phyloP scores from a whole-genome alignment of 306 rosid species.

The Cicer arietinum region DNA sequence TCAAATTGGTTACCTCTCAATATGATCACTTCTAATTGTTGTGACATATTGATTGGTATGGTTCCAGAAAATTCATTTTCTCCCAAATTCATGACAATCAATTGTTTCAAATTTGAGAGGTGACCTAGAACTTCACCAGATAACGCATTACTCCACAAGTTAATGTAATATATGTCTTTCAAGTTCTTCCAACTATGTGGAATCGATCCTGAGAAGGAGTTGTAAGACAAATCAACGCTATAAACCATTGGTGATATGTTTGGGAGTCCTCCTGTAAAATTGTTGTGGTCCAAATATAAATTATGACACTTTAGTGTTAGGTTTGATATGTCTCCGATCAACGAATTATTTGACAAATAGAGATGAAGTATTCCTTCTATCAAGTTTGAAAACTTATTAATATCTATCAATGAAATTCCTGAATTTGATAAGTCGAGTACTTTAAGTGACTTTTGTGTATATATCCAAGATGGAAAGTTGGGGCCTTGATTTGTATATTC shows the following conservation, averaged over 20 bases:
- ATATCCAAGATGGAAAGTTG: slow-evolving; percentile 22
- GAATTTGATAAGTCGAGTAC: neutral
- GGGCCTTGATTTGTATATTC: slow-evolving; percentile 7
- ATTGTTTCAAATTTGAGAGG: neutral
- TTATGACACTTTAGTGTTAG: neutral
- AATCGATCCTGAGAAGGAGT: slow-evolving; percentile 16
- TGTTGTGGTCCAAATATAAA: neutral
- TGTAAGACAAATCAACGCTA: neutral
- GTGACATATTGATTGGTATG: neutral
- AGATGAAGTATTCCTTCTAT: neutral
- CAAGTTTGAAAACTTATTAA: neutral
- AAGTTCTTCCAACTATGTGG: neutral
- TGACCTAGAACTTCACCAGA: neutral
- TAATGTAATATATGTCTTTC: fast-evolving
- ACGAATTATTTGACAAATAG: neutral
- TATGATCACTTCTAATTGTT: neutral
- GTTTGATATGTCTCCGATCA: neutral
- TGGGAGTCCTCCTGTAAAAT: slow-evolving; percentile 33
- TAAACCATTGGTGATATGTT: too few species aligned
- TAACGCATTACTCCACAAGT: neutral
- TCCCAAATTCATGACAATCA: neutral
- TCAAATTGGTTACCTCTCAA: slow-evolving; percentile 2
- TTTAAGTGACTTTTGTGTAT: slow-evolving; percentile 2
- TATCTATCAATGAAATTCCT: neutral
- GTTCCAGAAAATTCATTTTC: neutral